Percentiles rank a stretch among this genome's conserved stretches.
phyloP scores from a whole-genome alignment of 805 yeast species.

The Naumovozyma castellii region DNA sequence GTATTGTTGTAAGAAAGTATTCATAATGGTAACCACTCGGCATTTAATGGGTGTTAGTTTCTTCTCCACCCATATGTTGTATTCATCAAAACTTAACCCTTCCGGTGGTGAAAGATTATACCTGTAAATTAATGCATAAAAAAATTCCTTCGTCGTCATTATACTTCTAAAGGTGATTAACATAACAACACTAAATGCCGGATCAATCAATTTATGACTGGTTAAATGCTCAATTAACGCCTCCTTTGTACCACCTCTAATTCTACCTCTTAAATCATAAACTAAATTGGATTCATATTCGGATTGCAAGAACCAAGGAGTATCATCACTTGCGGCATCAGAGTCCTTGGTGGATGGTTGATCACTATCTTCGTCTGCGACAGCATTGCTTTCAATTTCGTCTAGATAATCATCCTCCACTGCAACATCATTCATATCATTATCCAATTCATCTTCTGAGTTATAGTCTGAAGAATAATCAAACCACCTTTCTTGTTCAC shows the following conservation, averaged over 20 bases:
- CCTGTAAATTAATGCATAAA: conserved; percentile 49
- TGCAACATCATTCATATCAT: conserved; percentile 1
- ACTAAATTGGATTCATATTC: conserved; percentile 52
- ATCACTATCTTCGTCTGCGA: conserved; percentile 1
- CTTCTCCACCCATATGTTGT: conserved; percentile 62
- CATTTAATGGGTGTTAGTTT: conserved; percentile 60
- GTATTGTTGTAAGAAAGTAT: conserved; percentile 53
- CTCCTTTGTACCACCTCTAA: conserved; percentile 75
- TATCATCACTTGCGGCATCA: conserved; percentile 22
- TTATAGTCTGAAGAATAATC: conserved; percentile 22
- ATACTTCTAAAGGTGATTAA: conserved; percentile 70
- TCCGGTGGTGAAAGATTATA: conserved; percentile 76
- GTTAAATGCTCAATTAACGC: conserved; percentile 77
- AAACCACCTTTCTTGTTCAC: conserved; percentile 34
- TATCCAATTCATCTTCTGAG: conserved; percentile 7
- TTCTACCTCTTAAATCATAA: conserved; percentile 58
- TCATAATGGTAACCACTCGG: conserved; percentile 59
- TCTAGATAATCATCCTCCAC: neutral
- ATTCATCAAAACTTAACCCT: conserved; percentile 75
- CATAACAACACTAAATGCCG: conserved; percentile 58
- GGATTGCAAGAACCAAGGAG: conserved; percentile 66
- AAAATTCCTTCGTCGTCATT: conserved; percentile 53
- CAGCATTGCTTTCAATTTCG: neutral
- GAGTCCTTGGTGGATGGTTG: neutral
- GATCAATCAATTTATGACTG: conserved; percentile 55